A percentile compares a stretch with the other conserved stretches of the same genome.
Conservation (phyloP, 768 basidiomycete species). For the Galerina marginata region DNA sequence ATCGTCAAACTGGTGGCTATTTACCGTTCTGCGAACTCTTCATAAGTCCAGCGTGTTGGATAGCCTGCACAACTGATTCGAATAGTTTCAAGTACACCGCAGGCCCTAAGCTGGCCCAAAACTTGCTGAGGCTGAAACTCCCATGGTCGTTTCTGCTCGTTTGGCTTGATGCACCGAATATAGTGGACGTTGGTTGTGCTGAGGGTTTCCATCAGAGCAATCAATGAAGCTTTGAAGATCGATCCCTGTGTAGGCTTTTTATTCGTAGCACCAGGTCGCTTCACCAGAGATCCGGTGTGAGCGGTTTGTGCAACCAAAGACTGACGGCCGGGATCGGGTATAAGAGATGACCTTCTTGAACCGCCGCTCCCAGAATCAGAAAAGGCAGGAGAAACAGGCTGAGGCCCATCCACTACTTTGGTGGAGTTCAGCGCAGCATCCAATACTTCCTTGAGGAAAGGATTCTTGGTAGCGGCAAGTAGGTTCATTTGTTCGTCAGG, state of each 20-base stretch:
- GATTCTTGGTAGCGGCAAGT: conserved; percentile 84
- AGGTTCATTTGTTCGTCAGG: conserved; percentile 97
- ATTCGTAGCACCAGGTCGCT: conserved; percentile 68
- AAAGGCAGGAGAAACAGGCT: conserved; percentile 74
- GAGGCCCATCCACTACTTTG: conserved; percentile 67
- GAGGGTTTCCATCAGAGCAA: conserved; percentile 95
- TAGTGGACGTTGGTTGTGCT: conserved; percentile 98
- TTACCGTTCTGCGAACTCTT: conserved; percentile 97
- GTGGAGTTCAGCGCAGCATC: conserved; percentile 85
- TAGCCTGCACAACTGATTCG: conserved; percentile 99
- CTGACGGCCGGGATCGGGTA: conserved; percentile 85
- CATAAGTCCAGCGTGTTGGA: conserved; percentile 97
- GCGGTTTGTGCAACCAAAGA: conserved; percentile 64
- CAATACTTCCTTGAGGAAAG: conserved; percentile 93
- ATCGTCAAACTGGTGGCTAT: conserved; percentile 23
- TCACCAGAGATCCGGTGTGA: conserved; percentile 47
- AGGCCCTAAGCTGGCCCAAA: conserved; percentile 91
- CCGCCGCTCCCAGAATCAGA: conserved; percentile 80
- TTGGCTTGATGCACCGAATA: conserved; percentile 99
- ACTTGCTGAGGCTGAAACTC: conserved; percentile 96
- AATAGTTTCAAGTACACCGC: conserved; percentile 98
- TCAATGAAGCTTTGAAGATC: conserved; percentile 96
- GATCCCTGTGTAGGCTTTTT: conserved; percentile 97
- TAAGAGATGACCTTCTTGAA: conserved; percentile 82
- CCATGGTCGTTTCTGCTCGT: conserved; percentile 96